Evolutionary conservation across 2,329 filamentous ascomycete species (phyloP).

Genomic region (Hymenoscyphus scutula): DNA sequence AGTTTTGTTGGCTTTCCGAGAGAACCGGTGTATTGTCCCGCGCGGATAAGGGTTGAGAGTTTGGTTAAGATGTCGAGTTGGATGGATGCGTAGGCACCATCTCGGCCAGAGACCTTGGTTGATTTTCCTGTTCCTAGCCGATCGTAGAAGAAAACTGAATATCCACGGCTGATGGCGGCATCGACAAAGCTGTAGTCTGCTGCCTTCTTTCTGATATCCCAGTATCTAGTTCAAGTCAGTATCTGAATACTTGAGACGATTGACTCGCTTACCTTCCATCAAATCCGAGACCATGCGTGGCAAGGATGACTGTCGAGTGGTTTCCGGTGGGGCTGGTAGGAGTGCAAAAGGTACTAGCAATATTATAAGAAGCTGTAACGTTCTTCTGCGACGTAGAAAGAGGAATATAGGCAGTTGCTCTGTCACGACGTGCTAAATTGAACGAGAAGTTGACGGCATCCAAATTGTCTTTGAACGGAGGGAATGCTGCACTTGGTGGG

Average conservation of each 20-base stretch:
- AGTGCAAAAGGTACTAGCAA: constrained; percentile 7
- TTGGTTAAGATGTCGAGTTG: constrained; percentile 20
- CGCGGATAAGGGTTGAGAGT: constrained; percentile 20
- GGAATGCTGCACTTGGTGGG: constrained; percentile 2
- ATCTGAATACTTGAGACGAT: not conserved
- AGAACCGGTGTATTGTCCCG: constrained; percentile 26
- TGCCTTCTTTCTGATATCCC: constrained; percentile 32
- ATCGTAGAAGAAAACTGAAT: constrained; percentile 39
- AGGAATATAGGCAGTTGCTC: constrained; percentile 5
- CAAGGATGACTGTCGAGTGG: constrained; percentile 33
- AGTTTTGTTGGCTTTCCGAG: constrained; percentile 39
- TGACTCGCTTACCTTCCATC: constrained; percentile 30
- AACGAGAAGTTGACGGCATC: constrained; percentile 14
- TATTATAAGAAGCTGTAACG: constrained; percentile 6
- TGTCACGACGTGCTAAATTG: constrained; percentile 5
- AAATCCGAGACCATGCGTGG: constrained; percentile 35
- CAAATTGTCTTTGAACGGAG: constrained; percentile 11
- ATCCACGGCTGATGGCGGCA: constrained; percentile 33
- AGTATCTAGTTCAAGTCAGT: constrained; percentile 30
- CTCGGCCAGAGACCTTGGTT: constrained; percentile 27
- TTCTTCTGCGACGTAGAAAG: constrained; percentile 6
- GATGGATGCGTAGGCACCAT: constrained; percentile 34
- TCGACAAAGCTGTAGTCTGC: constrained; percentile 39
- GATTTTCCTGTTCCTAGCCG: constrained; percentile 38
- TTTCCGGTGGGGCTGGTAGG: constrained; percentile 3